These are phyloP conservation scores for Penicillium cosmopolitanum DNA, from an alignment of 495 filamentous ascomycete genomes.

Conservation along the genomic window DNA sequence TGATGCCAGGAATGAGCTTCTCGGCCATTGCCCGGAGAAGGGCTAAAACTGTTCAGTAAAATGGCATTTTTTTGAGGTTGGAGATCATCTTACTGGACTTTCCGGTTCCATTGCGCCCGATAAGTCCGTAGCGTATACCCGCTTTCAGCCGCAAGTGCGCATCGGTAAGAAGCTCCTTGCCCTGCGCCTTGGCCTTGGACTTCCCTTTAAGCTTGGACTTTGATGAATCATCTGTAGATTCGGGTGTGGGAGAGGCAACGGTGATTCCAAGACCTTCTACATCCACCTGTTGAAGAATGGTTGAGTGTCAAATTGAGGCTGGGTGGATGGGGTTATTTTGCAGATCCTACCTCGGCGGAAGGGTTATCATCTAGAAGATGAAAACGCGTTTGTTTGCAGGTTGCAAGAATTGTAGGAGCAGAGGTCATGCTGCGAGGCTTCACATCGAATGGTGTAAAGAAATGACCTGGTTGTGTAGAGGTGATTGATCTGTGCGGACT, in stretches of 20 bases:
- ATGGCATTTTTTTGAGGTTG: neutral
- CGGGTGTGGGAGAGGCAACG: conserved; percentile 47
- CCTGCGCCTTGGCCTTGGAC: conserved; percentile 54
- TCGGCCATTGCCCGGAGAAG: conserved; percentile 74
- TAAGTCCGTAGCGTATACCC: conserved; percentile 70
- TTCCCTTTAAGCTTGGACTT: conserved; percentile 54
- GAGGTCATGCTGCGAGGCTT: conserved; percentile 17
- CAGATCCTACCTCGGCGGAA: conserved; percentile 40
- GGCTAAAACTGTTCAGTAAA: conserved; percentile 42
- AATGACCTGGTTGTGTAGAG: neutral
- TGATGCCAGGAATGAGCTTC: conserved; percentile 78
- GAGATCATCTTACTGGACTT: conserved; percentile 66
- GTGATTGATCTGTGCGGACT: neutral
- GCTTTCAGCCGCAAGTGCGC: conserved; percentile 70
- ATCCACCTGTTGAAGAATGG: conserved; percentile 55
- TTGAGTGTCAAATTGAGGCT: neutral
- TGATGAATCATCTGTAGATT: conserved; percentile 30
- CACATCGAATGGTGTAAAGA: neutral
- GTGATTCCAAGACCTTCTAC: conserved; percentile 68
- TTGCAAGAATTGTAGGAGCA: conserved; percentile 44
- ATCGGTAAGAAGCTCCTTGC: conserved; percentile 68
- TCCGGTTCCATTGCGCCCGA: conserved; percentile 78
- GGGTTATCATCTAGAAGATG: conserved; percentile 47
- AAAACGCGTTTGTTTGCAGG: conserved; percentile 52
- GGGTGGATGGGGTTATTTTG: neutral